Percentiles rank a stretch among this genome's conserved stretches.
Evolutionary conservation across 2,329 filamentous ascomycete species (phyloP).

Genomic region (Cylindrodendrum hubeiense): DNA sequence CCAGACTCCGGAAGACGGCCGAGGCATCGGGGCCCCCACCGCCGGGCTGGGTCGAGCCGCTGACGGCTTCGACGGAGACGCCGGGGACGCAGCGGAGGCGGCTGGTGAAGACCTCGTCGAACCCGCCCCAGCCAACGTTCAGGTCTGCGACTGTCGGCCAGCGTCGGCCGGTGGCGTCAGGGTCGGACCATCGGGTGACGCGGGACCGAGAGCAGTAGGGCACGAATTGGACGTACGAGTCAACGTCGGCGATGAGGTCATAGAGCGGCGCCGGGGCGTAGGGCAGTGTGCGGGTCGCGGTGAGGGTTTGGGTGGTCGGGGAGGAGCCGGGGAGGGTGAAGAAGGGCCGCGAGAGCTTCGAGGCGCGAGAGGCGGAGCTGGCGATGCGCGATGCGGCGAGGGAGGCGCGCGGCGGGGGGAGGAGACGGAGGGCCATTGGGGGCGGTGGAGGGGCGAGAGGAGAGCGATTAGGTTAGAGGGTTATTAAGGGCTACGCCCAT

Average conservation of each 20-base stretch:
- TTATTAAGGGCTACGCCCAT: slow-evolving; percentile 15
- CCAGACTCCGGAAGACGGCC: slow-evolving; percentile 74
- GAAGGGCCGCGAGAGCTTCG: slow-evolving; percentile 52
- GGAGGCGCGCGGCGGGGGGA: slow-evolving; percentile 28
- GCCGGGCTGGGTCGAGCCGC: slow-evolving; percentile 66
- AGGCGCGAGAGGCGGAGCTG: slow-evolving; percentile 33
- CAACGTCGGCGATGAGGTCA: slow-evolving; percentile 87
- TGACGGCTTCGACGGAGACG: slow-evolving; percentile 81
- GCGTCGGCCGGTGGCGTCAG: slow-evolving; percentile 60
- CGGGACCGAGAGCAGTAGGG: slow-evolving; percentile 86
- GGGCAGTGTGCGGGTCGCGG: slow-evolving; percentile 80
- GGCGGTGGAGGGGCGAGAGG: not conserved
- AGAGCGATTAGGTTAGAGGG: not conserved
- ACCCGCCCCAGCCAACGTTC: slow-evolving; percentile 85
- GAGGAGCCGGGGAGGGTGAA: slow-evolving; percentile 45
- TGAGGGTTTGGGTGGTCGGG: slow-evolving; percentile 70
- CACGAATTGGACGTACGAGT: slow-evolving; percentile 87
- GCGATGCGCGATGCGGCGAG: slow-evolving; percentile 27
- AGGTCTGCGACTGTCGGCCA: slow-evolving; percentile 84
- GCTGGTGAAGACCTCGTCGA: slow-evolving; percentile 87
- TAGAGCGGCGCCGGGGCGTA: slow-evolving; percentile 81
- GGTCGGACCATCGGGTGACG: slow-evolving; percentile 79
- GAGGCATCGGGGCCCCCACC: slow-evolving; percentile 55
- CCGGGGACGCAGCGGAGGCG: slow-evolving; percentile 82
- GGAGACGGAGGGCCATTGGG: slow-evolving; percentile 36